These are phyloP conservation scores for Ophiostoma sp. DNA, from an alignment of 2,329 filamentous ascomycete genomes.

Conservation along the genomic window DNA sequence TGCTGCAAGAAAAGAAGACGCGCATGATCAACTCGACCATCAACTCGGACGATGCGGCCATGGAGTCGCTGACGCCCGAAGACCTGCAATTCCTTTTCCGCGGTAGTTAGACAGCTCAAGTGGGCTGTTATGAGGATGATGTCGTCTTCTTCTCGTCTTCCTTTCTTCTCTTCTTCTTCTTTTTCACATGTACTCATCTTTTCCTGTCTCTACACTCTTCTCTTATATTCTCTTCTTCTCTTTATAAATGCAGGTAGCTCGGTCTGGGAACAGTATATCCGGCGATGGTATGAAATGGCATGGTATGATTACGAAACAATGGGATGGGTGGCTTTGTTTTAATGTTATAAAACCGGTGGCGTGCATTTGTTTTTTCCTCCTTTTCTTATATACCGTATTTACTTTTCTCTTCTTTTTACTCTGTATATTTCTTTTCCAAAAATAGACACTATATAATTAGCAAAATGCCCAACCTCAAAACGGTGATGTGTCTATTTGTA, in stretches of 20 bases:
- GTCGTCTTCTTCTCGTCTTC: neutral
- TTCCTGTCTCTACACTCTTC: neutral
- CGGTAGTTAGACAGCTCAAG: conserved; percentile 48
- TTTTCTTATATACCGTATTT: neutral
- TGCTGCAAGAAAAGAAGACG: conserved; percentile 97
- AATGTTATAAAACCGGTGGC: neutral
- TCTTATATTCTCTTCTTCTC: neutral
- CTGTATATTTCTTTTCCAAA: neutral
- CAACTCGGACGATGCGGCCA: conserved; percentile 85
- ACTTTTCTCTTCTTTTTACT: neutral
- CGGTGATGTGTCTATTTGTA: neutral
- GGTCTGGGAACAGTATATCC: neutral
- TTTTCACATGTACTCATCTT: neutral
- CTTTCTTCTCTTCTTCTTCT: neutral
- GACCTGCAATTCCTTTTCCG: conserved; percentile 98
- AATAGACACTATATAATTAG: neutral
- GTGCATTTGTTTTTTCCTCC: no score
- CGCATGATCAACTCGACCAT: conserved; percentile 97
- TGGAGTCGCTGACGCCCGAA: conserved; percentile 86
- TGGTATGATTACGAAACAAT: neutral
- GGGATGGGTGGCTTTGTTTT: neutral
- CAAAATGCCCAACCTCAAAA: neutral
- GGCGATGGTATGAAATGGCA: neutral
- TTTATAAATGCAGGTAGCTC: neutral
- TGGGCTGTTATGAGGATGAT: no score